phyloP scores from a whole-genome alignment of 805 yeast genomes.

The Saturnispora besseyi region DNA sequence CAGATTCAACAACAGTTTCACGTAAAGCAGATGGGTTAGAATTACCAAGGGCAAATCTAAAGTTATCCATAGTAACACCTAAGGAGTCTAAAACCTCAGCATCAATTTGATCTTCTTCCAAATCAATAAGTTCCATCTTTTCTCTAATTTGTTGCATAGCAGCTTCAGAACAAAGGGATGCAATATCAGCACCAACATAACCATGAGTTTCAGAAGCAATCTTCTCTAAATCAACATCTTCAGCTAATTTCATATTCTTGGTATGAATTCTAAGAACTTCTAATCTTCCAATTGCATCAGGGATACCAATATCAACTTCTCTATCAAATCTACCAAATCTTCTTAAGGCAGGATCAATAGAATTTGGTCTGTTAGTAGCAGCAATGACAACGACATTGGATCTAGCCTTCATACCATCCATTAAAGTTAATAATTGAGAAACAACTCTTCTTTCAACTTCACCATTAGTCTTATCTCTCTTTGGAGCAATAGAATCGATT shows the following conservation, averaged over 20 bases:
- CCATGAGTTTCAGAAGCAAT: slow-evolving; percentile 98
- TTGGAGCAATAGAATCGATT: slow-evolving; percentile 98
- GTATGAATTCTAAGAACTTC: slow-evolving; percentile 97
- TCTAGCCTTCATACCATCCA: slow-evolving; percentile 99
- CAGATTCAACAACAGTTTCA: slow-evolving; percentile 98
- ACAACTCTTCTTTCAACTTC: slow-evolving; percentile 99
- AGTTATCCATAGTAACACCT: slow-evolving; percentile 98
- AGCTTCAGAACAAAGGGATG: slow-evolving; percentile 98
- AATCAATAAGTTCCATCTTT: slow-evolving; percentile 95
- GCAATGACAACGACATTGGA: slow-evolving; percentile 97
- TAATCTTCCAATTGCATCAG: slow-evolving; percentile 97
- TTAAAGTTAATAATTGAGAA: slow-evolving; percentile 89
- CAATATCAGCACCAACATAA: slow-evolving; percentile 98
- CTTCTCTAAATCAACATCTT: slow-evolving; percentile 90
- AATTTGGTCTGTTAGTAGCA: slow-evolving; percentile 86
- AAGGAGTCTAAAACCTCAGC: slow-evolving; percentile 93
- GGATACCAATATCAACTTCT: slow-evolving; percentile 84
- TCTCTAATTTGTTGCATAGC: slow-evolving; percentile 99
- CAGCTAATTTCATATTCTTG: slow-evolving; percentile 94
- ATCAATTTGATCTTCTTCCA: slow-evolving; percentile 93
- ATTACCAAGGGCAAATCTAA: slow-evolving; percentile 94
- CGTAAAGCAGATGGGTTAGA: slow-evolving; percentile 98
- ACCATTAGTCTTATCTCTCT: slow-evolving; percentile 99
- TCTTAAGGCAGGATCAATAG: slow-evolving; percentile 78
- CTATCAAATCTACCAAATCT: slow-evolving; percentile 82